Percentiles rank a stretch among this genome's conserved stretches.
phyloP scores from a whole-genome alignment of 2,329 filamentous ascomycete genomes.

The Talaromyces sp. region DNA sequence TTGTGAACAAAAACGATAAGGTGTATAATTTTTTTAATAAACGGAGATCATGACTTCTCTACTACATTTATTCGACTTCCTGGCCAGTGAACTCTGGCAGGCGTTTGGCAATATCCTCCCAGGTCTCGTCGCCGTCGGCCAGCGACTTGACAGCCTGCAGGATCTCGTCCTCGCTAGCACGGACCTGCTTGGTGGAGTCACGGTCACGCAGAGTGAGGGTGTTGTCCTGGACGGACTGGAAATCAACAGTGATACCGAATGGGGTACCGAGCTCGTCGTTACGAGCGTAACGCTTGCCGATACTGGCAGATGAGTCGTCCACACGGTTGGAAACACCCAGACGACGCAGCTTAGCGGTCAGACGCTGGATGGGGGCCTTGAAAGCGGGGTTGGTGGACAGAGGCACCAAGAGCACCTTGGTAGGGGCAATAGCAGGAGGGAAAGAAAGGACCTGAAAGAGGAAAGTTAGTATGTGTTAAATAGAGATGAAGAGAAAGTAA shows the following conservation, averaged over 20 bases:
- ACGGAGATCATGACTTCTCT: constrained; percentile 1
- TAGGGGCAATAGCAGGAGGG: constrained; percentile 80
- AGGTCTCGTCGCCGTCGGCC: constrained; percentile 64
- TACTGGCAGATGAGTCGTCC: constrained; percentile 87
- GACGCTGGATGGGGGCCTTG: constrained; percentile 70
- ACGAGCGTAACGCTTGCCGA: constrained; percentile 91
- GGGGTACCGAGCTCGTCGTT: constrained; percentile 97
- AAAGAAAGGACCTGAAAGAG: constrained; percentile 67
- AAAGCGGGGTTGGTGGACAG: constrained; percentile 81
- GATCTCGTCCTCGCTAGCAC: constrained; percentile 79
- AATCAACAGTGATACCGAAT: constrained; percentile 91
- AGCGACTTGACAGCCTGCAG: constrained; percentile 70
- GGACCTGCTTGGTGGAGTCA: constrained; percentile 88
- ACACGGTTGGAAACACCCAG: constrained; percentile 80
- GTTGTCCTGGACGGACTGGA: constrained; percentile 87
- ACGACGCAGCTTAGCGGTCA: constrained; percentile 76
- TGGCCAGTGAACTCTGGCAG: constrained; percentile 85
- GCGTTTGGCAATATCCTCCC: constrained; percentile 72
- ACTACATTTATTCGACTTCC: constrained; percentile 51
- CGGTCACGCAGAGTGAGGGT: constrained; percentile 87
- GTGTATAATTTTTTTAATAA: constrained; percentile 22
- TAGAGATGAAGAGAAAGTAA: neutral
- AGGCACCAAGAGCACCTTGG: constrained; percentile 90
- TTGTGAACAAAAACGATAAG: constrained; percentile 2
- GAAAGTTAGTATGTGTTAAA: constrained; percentile 13